Conservation (phyloP, 768 basidiomycete species). For the Boletus eberwhitei region DNA sequence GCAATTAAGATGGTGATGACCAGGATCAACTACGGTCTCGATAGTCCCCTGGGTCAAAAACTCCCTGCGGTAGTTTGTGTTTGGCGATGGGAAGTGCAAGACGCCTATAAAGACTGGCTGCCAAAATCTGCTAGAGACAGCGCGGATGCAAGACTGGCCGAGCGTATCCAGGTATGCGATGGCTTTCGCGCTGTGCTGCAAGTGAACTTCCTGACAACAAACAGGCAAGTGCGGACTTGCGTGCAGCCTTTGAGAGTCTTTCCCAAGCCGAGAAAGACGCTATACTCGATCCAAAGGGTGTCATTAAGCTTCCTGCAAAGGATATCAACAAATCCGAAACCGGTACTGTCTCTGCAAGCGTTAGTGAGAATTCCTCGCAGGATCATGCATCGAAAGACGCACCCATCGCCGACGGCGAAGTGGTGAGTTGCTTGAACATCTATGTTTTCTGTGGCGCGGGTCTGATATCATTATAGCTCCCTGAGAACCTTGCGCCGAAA, state of each 20-base stretch:
- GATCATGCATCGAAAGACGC: conserved; percentile 30
- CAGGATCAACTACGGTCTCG: conserved; percentile 81
- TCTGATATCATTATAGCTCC: conserved; percentile 8
- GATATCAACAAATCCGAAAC: conserved; percentile 27
- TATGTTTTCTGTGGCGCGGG: background rate
- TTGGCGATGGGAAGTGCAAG: conserved; percentile 87
- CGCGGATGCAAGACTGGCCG: conserved; percentile 55
- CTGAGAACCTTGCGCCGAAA: conserved; percentile 27
- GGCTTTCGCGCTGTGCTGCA: background rate
- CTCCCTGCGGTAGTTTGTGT: conserved; percentile 61
- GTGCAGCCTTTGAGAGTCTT: conserved; percentile 52
- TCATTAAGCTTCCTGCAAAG: conserved; percentile 33
- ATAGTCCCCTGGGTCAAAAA: conserved; percentile 47
- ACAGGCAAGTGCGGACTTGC: conserved; percentile 60
- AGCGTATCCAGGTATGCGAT: conserved; percentile 58
- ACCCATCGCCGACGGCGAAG: conserved; percentile 38
- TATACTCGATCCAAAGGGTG: conserved; percentile 53
- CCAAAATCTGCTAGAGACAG: conserved; percentile 65
- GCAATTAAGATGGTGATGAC: conserved; percentile 60
- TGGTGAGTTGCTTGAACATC: conserved; percentile 27
- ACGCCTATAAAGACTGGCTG: conserved; percentile 55
- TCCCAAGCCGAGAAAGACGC: conserved; percentile 52
- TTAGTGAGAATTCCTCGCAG: background rate
- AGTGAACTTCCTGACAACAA: background rate
- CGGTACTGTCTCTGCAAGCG: conserved; percentile 1